A percentile compares a stretch with the other conserved stretches of the same genome.
Conservation (phyloP, 2,329 filamentous ascomycete species). For the Leptoxyphium fumago region DNA sequence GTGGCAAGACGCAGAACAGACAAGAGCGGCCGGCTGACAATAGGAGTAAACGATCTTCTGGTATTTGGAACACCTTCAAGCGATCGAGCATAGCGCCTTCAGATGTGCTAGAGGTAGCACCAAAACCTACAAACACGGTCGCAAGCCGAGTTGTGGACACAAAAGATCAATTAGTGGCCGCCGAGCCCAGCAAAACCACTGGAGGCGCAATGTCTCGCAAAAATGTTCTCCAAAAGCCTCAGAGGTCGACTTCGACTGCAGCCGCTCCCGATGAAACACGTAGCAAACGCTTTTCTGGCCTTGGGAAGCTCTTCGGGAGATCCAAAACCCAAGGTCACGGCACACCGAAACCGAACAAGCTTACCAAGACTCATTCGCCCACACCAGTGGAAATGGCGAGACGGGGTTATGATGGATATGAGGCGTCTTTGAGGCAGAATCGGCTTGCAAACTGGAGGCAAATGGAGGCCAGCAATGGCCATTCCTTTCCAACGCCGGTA, state of each 20-base stretch:
- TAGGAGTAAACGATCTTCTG: constrained; percentile 5
- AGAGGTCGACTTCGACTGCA: constrained; percentile 13
- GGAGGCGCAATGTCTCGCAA: background rate
- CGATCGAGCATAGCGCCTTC: background rate
- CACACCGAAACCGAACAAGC: constrained; percentile 17
- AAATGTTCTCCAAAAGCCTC: constrained; percentile 12
- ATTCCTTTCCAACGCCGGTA: background rate
- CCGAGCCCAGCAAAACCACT: background rate
- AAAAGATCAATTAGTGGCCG: background rate
- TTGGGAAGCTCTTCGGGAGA: constrained; percentile 30
- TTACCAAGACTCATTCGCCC: constrained; percentile 17
- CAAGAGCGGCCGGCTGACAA: background rate
- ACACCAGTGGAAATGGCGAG: constrained; percentile 1
- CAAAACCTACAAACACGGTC: background rate
- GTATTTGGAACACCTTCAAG: constrained; percentile 11
- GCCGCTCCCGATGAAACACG: constrained; percentile 12
- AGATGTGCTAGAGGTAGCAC: background rate
- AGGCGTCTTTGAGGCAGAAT: background rate
- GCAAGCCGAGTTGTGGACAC: background rate
- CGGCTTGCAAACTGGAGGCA: background rate
- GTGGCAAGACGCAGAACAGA: background rate
- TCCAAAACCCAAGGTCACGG: constrained; percentile 18
- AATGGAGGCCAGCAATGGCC: background rate
- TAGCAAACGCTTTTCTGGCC: constrained; percentile 31
- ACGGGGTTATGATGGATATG: background rate